Evolutionary conservation across 495 filamentous ascomycete species (phyloP).

Genomic region (Mycothermus thermophilus): DNA sequence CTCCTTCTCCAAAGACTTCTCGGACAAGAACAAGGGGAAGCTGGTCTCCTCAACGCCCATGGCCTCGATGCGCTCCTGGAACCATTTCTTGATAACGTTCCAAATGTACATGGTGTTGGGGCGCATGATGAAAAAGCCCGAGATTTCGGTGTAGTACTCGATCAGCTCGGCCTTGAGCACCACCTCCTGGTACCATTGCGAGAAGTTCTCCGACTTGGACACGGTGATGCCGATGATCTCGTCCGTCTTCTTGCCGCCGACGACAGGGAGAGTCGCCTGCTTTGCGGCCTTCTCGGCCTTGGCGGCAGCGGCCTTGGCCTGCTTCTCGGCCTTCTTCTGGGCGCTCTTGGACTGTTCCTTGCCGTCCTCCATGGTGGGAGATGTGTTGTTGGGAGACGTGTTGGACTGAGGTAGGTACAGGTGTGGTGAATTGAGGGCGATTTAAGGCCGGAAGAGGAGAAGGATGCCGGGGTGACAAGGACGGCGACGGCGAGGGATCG

Average conservation of each 20-base stretch:
- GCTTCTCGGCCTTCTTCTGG: constrained; percentile 56
- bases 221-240: constrained; percentile 75
- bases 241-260: constrained; percentile 39
- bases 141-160: constrained; percentile 59
- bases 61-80: constrained; percentile 71
- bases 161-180: constrained; percentile 91
- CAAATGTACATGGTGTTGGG: constrained; percentile 79
- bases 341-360: constrained; percentile 53
- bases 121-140: constrained; percentile 89
- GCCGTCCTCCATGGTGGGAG: constrained; percentile 27
- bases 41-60: constrained; percentile 89
- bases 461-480: constrained; percentile 1
- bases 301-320: constrained; percentile 48
- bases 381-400: constrained; percentile 1
- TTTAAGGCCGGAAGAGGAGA: constrained; percentile 2
- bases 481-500: too few species aligned
- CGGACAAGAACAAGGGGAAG: constrained; percentile 87
- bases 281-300: constrained; percentile 57
- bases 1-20: constrained; percentile 81
- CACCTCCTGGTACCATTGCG: constrained; percentile 90
- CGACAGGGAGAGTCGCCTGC: constrained; percentile 30
- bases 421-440: too few species aligned
- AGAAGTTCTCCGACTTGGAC: constrained; percentile 73
- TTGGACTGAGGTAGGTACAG: not conserved
- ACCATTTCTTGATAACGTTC: constrained; percentile 83